Evolutionary conservation across 306 rosid species (phyloP).

Genomic region (Dalbergia oliveri): DNA sequence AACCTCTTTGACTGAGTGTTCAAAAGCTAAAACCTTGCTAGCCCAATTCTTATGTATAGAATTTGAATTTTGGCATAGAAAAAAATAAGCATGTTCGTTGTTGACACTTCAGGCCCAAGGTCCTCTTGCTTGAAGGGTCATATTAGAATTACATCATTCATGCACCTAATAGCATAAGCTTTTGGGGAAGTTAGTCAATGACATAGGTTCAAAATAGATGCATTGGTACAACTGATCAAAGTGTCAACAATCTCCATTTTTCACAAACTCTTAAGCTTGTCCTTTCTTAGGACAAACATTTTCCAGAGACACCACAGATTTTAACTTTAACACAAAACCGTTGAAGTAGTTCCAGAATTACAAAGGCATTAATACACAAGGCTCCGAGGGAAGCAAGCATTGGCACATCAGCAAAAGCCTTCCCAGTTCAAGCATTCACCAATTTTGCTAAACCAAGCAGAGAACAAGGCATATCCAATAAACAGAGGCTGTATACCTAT

Average conservation of each 20-base stretch:
- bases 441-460: constrained; percentile 26
- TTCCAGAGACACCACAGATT: constrained; percentile 28
- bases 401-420: constrained; percentile 16
- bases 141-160: constrained; percentile 6
- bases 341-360: neutral
- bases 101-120: constrained; percentile 9
- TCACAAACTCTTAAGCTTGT: constrained; percentile 29
- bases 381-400: constrained; percentile 27
- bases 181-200: neutral
- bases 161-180: neutral
- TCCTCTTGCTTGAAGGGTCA: neutral
- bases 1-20: constrained; percentile 2
- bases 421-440: constrained; percentile 30
- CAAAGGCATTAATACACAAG: neutral
- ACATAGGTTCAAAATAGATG: constrained; percentile 12
- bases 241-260: constrained; percentile 15
- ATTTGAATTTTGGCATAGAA: constrained; percentile 25
- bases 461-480: constrained; percentile 30
- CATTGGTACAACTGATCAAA: neutral
- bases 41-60: neutral
- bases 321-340: constrained; percentile 10
- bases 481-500: constrained; percentile 63
- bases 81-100: constrained; percentile 8
- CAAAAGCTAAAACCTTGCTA: neutral
- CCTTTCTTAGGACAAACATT: constrained; percentile 11